These are phyloP conservation scores for Lolium multiflorum DNA, from an alignment of 176 grass and related monocot species.

Conservation along the genomic window DNA sequence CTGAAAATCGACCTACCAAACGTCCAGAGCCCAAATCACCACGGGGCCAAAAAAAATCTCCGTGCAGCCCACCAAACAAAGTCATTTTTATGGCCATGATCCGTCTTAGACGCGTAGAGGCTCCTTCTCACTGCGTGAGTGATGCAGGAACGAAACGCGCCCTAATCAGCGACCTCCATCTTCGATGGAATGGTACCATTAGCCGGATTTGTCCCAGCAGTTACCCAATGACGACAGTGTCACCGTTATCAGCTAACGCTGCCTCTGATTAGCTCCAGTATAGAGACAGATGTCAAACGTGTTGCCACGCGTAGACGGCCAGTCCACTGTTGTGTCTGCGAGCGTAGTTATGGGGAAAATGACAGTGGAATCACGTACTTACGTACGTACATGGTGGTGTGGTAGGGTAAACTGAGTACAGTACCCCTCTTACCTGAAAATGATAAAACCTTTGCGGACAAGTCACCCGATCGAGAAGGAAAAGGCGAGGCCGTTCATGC, in stretches of 20 bases:
- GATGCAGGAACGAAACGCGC: too few species aligned
- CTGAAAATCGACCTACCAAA: too few species aligned
- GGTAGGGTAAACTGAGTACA: constrained; percentile 31
- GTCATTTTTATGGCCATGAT: too few species aligned
- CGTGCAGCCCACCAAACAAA: too few species aligned
- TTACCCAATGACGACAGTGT: not conserved
- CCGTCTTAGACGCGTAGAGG: too few species aligned
- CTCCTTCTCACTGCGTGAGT: too few species aligned
- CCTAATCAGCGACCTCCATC: not conserved
- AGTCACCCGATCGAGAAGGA: constrained; percentile 27
- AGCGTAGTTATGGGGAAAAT: constrained; percentile 9
- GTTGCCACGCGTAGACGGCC: not conserved
- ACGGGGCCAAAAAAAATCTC: too few species aligned
- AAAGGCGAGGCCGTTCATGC: constrained; percentile 37
- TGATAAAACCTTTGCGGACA: constrained; percentile 48
- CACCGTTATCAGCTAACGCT: not conserved
- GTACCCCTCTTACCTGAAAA: constrained; percentile 22
- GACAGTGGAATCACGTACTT: constrained; percentile 11
- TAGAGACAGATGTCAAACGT: not conserved
- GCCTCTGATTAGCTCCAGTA: not conserved
- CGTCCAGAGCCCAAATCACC: too few species aligned
- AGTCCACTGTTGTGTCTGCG: not conserved
- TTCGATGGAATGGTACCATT: constrained; percentile 15
- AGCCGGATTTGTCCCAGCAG: constrained; percentile 31
- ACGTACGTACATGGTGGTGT: not conserved